Evolutionary conservation across 1,284 basidiomycete genomes (phyloP), one percentile per base, ranked within the genome.

Genomic region (Cystobasidium pallidum): DNA sequence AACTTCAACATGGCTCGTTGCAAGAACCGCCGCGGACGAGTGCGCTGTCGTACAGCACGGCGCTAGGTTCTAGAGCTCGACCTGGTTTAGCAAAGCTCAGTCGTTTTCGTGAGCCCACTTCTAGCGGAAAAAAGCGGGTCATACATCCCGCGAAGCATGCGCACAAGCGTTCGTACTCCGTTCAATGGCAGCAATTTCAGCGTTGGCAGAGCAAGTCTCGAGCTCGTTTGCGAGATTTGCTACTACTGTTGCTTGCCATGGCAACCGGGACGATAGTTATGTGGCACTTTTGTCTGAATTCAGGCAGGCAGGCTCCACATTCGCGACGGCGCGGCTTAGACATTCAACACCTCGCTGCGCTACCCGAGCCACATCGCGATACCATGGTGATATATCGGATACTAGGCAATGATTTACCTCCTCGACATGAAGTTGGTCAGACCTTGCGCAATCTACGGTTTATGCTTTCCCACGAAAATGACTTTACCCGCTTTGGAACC

Each of bases 391-490:
- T 80, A 13, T 80, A 80, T 64, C 75, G 79, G 13, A 79, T 80
- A 63, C 73, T 80, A 41, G 79, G 79, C 66, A 80, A 79, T 74
- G 79, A 80, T 64, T 73, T 80, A 6, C 79, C 79, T 17, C 79
- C 79, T 17, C 77, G 79, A 3, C 79, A 80, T 74, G 77, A 75
- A 1, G 75, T 76, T 8, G 76, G 77, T 11, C 79, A 80, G 70
- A 80, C 79, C 1, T 70, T 80, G 11, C 76, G 76, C 28, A 80
- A 80, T 71, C 75, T 80, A 8, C 74, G 77, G 24, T 80, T 80
- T 76, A 64, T 80, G 67, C 75, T 80, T 13, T 71, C 78, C 36
- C 73, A 79, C 70, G 79, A 80, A 72, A 75, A 73, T 65, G 74
- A 78, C 64, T 80, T 79, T 55, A 41, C 28, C 17, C 36, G 21